Percentiles rank a stretch among this genome's conserved stretches.
These are phyloP conservation scores for Opeltia flavorubescens DNA, from an alignment of 495 filamentous ascomycete genomes.

Conservation along the genomic window DNA sequence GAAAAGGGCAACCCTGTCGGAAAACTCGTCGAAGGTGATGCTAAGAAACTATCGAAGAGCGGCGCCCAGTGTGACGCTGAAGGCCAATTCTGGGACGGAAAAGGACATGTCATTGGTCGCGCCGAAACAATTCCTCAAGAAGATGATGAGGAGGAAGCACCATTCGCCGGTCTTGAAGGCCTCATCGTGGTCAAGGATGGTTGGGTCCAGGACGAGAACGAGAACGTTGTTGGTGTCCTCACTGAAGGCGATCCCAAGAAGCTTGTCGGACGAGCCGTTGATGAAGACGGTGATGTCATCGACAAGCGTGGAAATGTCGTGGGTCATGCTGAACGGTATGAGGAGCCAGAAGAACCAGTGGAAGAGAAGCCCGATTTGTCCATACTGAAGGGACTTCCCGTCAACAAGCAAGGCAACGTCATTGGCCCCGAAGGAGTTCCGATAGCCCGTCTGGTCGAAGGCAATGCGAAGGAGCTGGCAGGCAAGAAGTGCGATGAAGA, in stretches of 20 bases:
- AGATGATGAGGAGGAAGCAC: constrained; percentile 40
- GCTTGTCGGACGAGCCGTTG: constrained; percentile 44
- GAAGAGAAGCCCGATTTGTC: constrained; percentile 46
- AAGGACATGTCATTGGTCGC: constrained; percentile 44
- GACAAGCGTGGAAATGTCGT: constrained; percentile 49
- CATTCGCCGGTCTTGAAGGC: constrained; percentile 51
- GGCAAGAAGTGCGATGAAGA: constrained; percentile 57
- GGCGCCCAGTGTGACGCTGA: constrained; percentile 43
- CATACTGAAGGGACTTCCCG: constrained; percentile 45
- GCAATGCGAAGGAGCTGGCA: constrained; percentile 49
- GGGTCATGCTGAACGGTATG: constrained; percentile 45
- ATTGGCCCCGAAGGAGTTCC: constrained; percentile 56
- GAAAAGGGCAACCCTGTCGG: constrained; percentile 39
- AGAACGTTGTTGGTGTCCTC: constrained; percentile 41
- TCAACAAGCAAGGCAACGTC: constrained; percentile 73
- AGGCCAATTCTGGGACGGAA: constrained; percentile 49
- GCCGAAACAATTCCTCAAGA: constrained; percentile 45
- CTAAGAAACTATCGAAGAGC: constrained; percentile 40
- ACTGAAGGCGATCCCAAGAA: constrained; percentile 51
- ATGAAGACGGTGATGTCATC: constrained; percentile 51
- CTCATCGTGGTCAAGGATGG: constrained; percentile 45
- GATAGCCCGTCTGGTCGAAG: constrained; percentile 54
- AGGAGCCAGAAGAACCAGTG: constrained; percentile 27
- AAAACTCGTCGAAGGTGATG: constrained; percentile 44
- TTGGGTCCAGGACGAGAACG: constrained; percentile 44